Base-by-base conservation (phyloP, 1,284 basidiomycete species). In the Tilletia walkeri region DNA sequence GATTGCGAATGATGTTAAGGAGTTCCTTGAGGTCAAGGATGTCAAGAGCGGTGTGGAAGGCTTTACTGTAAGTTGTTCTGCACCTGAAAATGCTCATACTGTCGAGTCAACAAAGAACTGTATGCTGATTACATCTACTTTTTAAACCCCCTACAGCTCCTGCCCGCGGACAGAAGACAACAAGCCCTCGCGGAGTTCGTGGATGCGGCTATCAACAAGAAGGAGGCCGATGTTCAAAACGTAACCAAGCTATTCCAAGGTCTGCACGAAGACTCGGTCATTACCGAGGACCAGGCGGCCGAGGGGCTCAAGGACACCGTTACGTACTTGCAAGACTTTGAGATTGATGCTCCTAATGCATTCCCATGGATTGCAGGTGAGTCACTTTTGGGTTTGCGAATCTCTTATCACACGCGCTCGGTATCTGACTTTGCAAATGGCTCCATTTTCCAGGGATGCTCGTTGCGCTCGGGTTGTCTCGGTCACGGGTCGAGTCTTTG, bases 341-440 rank as follows among this genome's bases (percentile, higher is more conserved):
- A 89, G 20, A 90, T 94, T 78, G 94, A 97, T 83, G 92, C 91
- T 72, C 94, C 94, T 3, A 90, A 91, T 81, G 94, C 93, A 0
- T 90, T 91, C 85, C 85, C 88, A 72, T 88, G 90, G 67, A 89
- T 94, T 82, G 92, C 89, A 9, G 76, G 79, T 59, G 63, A 69
- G 54, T 30, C 24, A 30, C 24, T 30, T 30, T 30, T 30, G 24
- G 24, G 24, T 30, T 30, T 30, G 24, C 24, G 24, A 30, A 30
- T 30, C 24, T 30, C 24, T 30, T 30, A 30, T 30, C 24, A 30
- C 24, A 30, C 24, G 24, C 24, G 24, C 24, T 30, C 24, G 24
- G 24, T 30, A 30, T 30, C 24, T 30, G 24, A 30, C 24, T 30
- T 30, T 30, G 24, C 24, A 30, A 30, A 30, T 41, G 34, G 14